Conservation (phyloP, 495 filamentous ascomycete species). For the Lophium mytilinum region DNA sequence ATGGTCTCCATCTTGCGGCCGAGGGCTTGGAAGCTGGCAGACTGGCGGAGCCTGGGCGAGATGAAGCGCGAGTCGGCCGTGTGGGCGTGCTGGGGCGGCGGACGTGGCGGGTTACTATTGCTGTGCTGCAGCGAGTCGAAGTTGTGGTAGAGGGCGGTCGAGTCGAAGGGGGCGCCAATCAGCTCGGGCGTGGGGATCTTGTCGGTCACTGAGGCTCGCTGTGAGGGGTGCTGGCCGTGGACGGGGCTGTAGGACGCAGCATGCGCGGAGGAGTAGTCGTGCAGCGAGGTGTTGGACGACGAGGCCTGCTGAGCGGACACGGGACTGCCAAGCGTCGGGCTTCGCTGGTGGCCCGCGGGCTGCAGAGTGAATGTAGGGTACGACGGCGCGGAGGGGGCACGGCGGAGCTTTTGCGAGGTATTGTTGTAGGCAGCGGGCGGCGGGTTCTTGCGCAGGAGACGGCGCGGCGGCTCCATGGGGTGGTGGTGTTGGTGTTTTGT, state of each 20-base stretch:
- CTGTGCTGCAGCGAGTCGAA: slow-evolving; percentile 3
- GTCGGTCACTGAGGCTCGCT: not conserved
- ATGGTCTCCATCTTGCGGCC: slow-evolving; percentile 50
- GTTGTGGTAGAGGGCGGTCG: slow-evolving; percentile 10
- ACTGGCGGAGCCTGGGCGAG: slow-evolving; percentile 60
- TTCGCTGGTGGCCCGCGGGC: not conserved
- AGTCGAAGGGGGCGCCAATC: slow-evolving; percentile 18
- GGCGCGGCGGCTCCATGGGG: not conserved
- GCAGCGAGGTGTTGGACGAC: not conserved
- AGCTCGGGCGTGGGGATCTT: slow-evolving; percentile 20
- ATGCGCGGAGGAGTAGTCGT: not conserved
- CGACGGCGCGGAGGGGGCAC: slow-evolving; percentile 14
- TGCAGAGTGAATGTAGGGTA: slow-evolving; percentile 17
- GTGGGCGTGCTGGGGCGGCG: slow-evolving; percentile 10
- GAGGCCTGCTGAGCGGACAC: slow-evolving; percentile 1
- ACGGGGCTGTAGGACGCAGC: not conserved
- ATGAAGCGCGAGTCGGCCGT: slow-evolving; percentile 10
- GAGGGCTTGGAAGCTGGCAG: slow-evolving; percentile 63
- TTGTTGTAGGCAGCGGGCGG: slow-evolving; percentile 11
- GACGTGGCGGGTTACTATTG: slow-evolving; percentile 6
- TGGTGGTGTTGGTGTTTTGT: not conserved
- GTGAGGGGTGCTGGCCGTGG: not conserved
- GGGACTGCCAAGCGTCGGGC: not conserved
- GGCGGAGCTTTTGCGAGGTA: slow-evolving; percentile 1
- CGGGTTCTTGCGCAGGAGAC: slow-evolving; percentile 2